These are phyloP conservation scores for Claviceps africana DNA, from an alignment of 2,329 filamentous ascomycete genomes.

Conservation along the genomic window DNA sequence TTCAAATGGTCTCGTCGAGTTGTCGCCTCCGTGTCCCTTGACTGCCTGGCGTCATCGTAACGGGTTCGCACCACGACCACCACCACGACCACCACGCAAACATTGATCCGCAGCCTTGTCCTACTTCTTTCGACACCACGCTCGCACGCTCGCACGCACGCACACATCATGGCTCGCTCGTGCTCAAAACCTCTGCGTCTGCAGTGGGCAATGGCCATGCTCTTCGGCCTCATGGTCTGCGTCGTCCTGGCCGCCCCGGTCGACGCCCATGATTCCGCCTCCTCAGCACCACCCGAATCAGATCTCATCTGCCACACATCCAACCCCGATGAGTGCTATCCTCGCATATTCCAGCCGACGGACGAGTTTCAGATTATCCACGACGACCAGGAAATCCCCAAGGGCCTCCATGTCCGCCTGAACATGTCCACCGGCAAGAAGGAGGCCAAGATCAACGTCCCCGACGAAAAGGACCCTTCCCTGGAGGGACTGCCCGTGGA, in stretches of 20 bases:
- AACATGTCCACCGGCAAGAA: conserved; percentile 50
- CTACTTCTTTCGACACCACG: too few species aligned
- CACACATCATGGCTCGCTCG: not conserved
- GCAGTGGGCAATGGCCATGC: conserved; percentile 9
- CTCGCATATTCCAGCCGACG: conserved; percentile 48
- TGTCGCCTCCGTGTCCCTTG: too few species aligned
- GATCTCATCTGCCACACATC: conserved; percentile 52
- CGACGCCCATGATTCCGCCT: conserved; percentile 14
- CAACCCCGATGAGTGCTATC: conserved; percentile 49
- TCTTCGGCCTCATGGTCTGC: conserved; percentile 16
- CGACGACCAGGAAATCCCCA: conserved; percentile 50
- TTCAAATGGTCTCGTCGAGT: too few species aligned
- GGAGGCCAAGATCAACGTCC: conserved; percentile 52
- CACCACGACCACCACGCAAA: not conserved
- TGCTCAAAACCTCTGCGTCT: conserved; percentile 2
- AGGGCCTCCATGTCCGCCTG: conserved; percentile 51
- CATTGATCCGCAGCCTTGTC: not conserved
- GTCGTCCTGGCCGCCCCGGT: conserved; percentile 12
- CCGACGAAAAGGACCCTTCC: conserved; percentile 32
- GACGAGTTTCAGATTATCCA: conserved; percentile 49
- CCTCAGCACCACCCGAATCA: conserved; percentile 23
- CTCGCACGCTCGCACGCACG: not conserved
- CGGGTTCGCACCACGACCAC: too few species aligned
- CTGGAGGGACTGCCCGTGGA: conserved; percentile 39
- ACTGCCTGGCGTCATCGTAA: not conserved